Conservation (phyloP, 2,329 filamentous ascomycete genomes). For the Acarospora socialis region DNA sequence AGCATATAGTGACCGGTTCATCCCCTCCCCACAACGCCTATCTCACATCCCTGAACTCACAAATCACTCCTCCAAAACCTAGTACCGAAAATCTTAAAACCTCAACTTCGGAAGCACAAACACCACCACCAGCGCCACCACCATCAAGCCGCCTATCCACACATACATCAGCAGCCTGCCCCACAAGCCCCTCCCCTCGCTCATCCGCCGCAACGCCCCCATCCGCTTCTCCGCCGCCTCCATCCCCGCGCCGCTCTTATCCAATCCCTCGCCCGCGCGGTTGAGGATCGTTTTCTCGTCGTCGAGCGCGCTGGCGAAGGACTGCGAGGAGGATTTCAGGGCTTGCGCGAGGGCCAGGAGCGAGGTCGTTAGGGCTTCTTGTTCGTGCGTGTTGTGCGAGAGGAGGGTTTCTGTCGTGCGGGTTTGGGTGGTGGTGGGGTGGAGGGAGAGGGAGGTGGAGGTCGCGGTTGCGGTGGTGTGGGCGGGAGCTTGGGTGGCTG, state of each 20-base stretch:
- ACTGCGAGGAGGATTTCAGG: conserved; percentile 59
- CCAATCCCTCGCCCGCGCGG: conserved; percentile 58
- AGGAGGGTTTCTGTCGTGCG: conserved; percentile 52
- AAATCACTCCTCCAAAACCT: too few relatives aligned
- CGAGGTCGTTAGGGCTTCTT: conserved; percentile 67
- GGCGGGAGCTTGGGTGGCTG: conserved; percentile 7
- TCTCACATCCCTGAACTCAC: too few relatives aligned
- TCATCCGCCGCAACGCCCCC: conserved; percentile 63
- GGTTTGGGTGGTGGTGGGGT: conserved; percentile 16
- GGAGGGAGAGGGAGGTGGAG: conserved; percentile 12
- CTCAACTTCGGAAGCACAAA: conserved; percentile 78
- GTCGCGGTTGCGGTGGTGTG: conserved; percentile 15
- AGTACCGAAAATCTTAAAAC: too few relatives aligned
- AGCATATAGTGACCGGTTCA: too few relatives aligned
- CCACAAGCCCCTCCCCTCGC: conserved; percentile 79
- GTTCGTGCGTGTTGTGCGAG: conserved; percentile 63
- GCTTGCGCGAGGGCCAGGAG: conserved; percentile 67
- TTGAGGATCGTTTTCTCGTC: conserved; percentile 56
- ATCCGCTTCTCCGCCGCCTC: conserved; percentile 62
- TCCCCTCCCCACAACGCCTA: too few relatives aligned
- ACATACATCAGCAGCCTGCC: conserved; percentile 71
- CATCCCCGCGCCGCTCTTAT: conserved; percentile 62
- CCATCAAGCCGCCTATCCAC: conserved; percentile 69
- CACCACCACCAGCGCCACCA: conserved; percentile 64
- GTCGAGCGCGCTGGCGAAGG: conserved; percentile 59